phyloP scores from a whole-genome alignment of 306 rosid species.

The Begonia fuchsioides region DNA sequence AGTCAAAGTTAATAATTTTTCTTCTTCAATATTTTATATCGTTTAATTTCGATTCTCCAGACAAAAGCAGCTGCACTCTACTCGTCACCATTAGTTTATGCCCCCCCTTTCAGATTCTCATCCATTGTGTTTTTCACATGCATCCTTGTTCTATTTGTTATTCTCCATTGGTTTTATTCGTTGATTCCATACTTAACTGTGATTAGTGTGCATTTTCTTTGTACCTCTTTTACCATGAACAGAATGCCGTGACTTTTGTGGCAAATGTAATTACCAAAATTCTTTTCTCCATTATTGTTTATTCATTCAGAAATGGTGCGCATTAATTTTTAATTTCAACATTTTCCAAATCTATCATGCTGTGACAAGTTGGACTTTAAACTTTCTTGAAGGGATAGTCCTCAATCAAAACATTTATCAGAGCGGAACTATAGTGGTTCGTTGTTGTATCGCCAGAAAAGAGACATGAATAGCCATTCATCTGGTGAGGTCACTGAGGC shows the following conservation, averaged over 20 bases:
- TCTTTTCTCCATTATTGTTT: no score
- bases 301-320: no score
- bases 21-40: background rate
- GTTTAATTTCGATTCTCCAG: background rate
- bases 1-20: background rate
- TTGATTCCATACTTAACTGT: background rate
- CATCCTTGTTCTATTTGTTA: background rate
- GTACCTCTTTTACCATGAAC: no score
- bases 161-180: background rate
- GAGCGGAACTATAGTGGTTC: conserved; percentile 80
- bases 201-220: no score
- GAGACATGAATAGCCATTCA: conserved; percentile 47
- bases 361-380: background rate
- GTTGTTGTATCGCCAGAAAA: conserved; percentile 56
- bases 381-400: conserved; percentile 54
- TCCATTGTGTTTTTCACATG: no score
- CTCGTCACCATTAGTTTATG: background rate
- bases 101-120: no score
- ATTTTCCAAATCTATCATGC: background rate
- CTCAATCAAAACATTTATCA: conserved; percentile 36
- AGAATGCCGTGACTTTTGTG: no score
- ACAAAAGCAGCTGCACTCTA: background rate
- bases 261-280: no score
- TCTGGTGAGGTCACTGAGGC: conserved; percentile 33
- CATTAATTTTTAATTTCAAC: no score